phyloP scores from a whole-genome alignment of 1,284 basidiomycete genomes.

The Neonothopanus nambi region DNA sequence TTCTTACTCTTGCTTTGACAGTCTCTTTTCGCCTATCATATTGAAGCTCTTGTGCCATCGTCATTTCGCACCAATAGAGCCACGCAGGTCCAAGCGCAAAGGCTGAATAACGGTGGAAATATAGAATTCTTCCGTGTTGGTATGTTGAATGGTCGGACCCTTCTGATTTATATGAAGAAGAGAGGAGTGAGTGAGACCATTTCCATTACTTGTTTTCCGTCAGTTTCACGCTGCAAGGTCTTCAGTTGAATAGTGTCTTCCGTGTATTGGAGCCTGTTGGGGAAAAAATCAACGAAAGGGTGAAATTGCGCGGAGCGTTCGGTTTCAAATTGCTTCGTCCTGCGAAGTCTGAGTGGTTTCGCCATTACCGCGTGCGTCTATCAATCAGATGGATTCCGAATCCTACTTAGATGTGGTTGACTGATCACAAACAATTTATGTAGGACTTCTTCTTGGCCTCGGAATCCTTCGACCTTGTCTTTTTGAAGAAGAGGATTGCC shows the following conservation, averaged over 20 bases:
- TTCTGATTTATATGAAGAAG: constrained; percentile 96
- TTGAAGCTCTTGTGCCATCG: constrained; percentile 93
- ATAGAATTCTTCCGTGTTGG: constrained; percentile 96
- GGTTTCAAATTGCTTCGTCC: constrained; percentile 75
- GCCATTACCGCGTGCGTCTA: constrained; percentile 64
- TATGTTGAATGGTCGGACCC: constrained; percentile 77
- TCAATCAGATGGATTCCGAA: constrained; percentile 35
- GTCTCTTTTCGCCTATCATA: constrained; percentile 87
- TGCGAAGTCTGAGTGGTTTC: constrained; percentile 88
- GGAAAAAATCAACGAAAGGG: constrained; percentile 78
- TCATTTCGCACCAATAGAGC: constrained; percentile 63
- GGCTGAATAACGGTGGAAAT: constrained; percentile 85
- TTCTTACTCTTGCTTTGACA: constrained; percentile 22
- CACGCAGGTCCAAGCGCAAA: constrained; percentile 79
- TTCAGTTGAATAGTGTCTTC: constrained; percentile 84
- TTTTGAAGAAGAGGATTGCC: constrained; percentile 78
- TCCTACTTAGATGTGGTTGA: constrained; percentile 35
- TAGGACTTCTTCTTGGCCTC: constrained; percentile 44
- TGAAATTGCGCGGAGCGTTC: constrained; percentile 60
- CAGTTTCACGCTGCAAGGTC: constrained; percentile 5
- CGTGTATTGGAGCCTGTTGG: constrained; percentile 91
- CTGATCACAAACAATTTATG: too few species aligned
- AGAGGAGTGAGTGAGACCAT: constrained; percentile 67
- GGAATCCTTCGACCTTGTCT: constrained; percentile 75
- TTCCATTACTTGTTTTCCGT: neutral